These are phyloP conservation scores for Tubosaeta sp. DNA, from an alignment of 768 basidiomycete species.

Conservation along the genomic window DNA sequence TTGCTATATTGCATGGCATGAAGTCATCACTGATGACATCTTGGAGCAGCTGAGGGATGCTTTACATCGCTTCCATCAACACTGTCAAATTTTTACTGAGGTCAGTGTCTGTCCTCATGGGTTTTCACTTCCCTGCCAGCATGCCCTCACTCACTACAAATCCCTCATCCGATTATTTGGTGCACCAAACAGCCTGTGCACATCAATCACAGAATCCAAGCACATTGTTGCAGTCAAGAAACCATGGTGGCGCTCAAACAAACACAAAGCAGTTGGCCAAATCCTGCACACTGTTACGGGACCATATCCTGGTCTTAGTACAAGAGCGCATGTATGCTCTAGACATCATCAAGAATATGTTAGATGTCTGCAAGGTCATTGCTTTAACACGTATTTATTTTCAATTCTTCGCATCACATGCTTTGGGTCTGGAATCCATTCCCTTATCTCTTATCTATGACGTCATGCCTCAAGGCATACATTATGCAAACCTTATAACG, in stretches of 20 bases:
- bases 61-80: constrained; percentile 20
- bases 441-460: no score
- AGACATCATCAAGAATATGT: no score
- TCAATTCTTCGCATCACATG: no score
- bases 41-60: constrained; percentile 18
- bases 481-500: no score
- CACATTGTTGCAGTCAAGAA: constrained; percentile 36
- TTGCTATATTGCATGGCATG: constrained; percentile 13
- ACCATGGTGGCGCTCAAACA: constrained; percentile 30
- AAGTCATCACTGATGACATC: constrained; percentile 17
- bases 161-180: constrained; percentile 26
- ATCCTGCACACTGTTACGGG: no score
- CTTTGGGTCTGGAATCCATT: no score
- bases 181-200: constrained; percentile 34
- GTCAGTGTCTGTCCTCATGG: constrained; percentile 10
- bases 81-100: constrained; percentile 16
- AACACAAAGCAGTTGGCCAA: constrained; percentile 20
- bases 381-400: no score
- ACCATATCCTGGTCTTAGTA: no score
- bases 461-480: no score
- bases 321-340: no score
- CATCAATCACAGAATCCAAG: constrained; percentile 35
- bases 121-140: constrained; percentile 32
- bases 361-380: no score
- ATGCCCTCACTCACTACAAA: constrained; percentile 30